Evolutionary conservation across 2,329 filamentous ascomycete genomes (phyloP), one percentile per base, ranked within the genome.

Genomic region (Aspergillus neoniger): DNA sequence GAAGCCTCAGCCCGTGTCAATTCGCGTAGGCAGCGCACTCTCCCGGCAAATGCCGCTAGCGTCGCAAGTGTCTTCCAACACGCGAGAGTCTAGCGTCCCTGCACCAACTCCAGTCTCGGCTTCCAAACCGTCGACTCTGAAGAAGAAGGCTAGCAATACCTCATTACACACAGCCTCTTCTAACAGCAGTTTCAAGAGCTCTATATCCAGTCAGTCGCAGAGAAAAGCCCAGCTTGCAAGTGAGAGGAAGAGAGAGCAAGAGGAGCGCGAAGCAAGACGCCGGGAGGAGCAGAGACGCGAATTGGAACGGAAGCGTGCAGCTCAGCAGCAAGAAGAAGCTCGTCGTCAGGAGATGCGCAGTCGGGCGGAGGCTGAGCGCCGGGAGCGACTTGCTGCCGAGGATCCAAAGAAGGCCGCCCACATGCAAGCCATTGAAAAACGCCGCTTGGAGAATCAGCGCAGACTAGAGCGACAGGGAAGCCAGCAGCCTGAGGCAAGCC

Each of bases 221-320:
- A 85, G 88, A 0, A 91, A 90, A 72, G 89, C 90, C 2, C 80
- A 93, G 21, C 87, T 93, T 57, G 82, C 90, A 51, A 91, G 89
- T 2, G 90, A 91, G 41, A 89, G 88, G 70, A 93, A 92, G 76
- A 94, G 90, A 72, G 92, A 96, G 73, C 89, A 86, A 72, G 92
- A 96, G 68, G 91, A 96, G 72, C 86, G 88, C 51, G 91, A 92
- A 65, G 86, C 87, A 14, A 88, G 92, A 69, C 86, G 88, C 53
- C 94, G 91, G 70, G 88, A 88, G 8, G 91, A 96, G 19, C 88
- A 89, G 39, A 96, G 96, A 76, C 85, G 88, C 15, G 91, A 96
- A 69, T 80, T 90, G 36, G 92, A 96, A 72, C 87, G 90, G 51
- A 92, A 92, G 77, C 85, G 90, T 61, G 85, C 86, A 51, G 86